Conservation (phyloP, 2,329 filamentous ascomycete genomes). For the Pestalotiopsis sp. region DNA sequence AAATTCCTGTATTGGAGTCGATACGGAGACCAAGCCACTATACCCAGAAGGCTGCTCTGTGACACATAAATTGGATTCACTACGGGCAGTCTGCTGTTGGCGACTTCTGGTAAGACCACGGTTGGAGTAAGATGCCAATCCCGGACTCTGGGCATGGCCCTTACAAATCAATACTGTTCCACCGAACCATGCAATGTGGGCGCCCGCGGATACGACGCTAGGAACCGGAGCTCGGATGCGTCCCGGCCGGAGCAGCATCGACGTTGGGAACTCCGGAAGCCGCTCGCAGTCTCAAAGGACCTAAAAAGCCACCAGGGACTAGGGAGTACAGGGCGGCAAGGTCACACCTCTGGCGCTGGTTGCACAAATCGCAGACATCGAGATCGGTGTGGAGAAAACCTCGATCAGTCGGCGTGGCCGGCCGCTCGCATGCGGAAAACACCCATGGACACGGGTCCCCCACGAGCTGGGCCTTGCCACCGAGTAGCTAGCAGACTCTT, state of each 20-base stretch:
- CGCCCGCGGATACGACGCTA: not conserved
- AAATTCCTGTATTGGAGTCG: not conserved
- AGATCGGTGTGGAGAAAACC: not conserved
- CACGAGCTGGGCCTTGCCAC: not conserved
- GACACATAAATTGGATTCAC: not conserved
- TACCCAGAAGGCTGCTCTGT: not conserved
- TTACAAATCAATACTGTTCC: not conserved
- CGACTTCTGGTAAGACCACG: not conserved
- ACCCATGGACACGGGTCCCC: not conserved
- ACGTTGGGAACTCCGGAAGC: not conserved
- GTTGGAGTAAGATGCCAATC: not conserved
- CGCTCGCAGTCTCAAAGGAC: not conserved
- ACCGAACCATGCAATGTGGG: not conserved
- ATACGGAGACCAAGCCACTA: not conserved
- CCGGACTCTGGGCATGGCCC: not conserved
- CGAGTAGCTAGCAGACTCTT: not conserved
- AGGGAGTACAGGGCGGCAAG: not conserved
- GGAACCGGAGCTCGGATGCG: not conserved
- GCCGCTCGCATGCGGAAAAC: not conserved
- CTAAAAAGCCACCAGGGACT: not conserved
- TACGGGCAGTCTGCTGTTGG: not conserved
- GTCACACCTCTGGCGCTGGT: not conserved
- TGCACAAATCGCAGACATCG: constrained; percentile 2
- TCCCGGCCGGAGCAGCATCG: not conserved
- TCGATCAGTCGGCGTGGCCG: constrained; percentile 4